Conservation (phyloP, 2,329 filamentous ascomycete species). For the Epichloe festucae region DNA sequence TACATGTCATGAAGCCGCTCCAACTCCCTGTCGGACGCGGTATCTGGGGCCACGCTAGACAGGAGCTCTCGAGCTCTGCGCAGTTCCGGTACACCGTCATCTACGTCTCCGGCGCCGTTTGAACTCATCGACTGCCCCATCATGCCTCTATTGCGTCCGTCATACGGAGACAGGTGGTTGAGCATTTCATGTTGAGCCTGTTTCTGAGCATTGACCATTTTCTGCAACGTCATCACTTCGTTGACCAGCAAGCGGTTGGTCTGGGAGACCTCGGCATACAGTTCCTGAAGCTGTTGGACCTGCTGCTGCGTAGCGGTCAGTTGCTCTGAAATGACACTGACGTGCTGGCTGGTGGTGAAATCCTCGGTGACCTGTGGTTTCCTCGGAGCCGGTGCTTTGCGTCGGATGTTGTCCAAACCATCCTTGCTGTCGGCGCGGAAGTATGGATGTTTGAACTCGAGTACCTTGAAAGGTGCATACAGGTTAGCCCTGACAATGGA, state of each 20-base stretch:
- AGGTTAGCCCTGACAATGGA: slow-evolving; percentile 3
- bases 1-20: slow-evolving; percentile 43
- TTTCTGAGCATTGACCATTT: slow-evolving; percentile 44
- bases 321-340: slow-evolving; percentile 79
- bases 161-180: slow-evolving; percentile 37
- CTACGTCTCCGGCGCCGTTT: slow-evolving; percentile 28
- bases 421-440: slow-evolving; percentile 95
- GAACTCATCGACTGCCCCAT: slow-evolving; percentile 20
- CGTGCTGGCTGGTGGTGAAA: slow-evolving; percentile 71
- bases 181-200: slow-evolving; percentile 46
- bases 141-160: slow-evolving; percentile 25
- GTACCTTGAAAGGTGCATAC: slow-evolving; percentile 27
- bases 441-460: slow-evolving; percentile 90
- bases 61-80: slow-evolving; percentile 44
- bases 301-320: slow-evolving; percentile 85
- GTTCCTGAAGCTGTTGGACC: slow-evolving; percentile 73
- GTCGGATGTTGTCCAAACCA: slow-evolving; percentile 86
- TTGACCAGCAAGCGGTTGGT: slow-evolving; percentile 49
- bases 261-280: slow-evolving; percentile 64
- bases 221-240: slow-evolving; percentile 47
- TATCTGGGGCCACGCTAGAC: slow-evolving; percentile 37
- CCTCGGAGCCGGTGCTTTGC: slow-evolving; percentile 84
- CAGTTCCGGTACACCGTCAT: slow-evolving; percentile 39
- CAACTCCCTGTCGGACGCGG: slow-evolving; percentile 39
- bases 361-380: slow-evolving; percentile 59